Evolutionary conservation across 2,329 filamentous ascomycete species (phyloP).

Genomic region (Claviceps spartinae): DNA sequence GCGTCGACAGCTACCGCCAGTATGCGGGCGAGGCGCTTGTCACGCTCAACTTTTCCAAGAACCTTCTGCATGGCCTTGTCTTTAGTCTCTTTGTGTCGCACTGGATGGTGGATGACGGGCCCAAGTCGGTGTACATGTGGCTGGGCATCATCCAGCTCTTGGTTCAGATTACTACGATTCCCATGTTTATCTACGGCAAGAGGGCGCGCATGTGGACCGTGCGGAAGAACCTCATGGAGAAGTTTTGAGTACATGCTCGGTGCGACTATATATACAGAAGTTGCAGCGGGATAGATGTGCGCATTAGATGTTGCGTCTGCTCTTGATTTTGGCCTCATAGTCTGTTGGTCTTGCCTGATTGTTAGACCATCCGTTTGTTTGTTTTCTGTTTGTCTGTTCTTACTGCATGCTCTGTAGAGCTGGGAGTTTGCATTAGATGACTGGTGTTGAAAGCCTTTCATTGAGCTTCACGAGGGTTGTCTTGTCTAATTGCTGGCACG

Average conservation of each 20-base stretch:
- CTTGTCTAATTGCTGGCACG: too few species aligned
- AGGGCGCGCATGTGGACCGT: conserved; percentile 89
- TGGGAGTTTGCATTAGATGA: too few species aligned
- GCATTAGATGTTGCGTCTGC: too few species aligned
- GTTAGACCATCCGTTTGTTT: too few species aligned
- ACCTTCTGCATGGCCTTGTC: conserved; percentile 78
- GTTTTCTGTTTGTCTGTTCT: too few species aligned
- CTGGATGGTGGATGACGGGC: conserved; percentile 66
- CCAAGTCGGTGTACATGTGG: conserved; percentile 66
- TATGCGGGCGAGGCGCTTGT: conserved; percentile 92
- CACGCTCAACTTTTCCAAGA: conserved; percentile 89
- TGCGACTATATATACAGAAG: too few species aligned
- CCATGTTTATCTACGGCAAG: conserved; percentile 93
- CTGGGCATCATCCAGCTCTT: conserved; percentile 77
- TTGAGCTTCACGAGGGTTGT: too few species aligned
- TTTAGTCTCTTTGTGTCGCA: conserved; percentile 79
- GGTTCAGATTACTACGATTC: conserved; percentile 61
- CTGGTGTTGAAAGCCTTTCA: too few species aligned
- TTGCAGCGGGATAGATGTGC: too few species aligned
- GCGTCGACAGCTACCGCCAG: conserved; percentile 82
- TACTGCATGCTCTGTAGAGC: too few species aligned
- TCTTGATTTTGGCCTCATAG: too few species aligned
- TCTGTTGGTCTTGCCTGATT: too few species aligned
- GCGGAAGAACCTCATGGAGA: conserved; percentile 74
- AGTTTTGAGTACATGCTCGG: conserved; percentile 25